Evolutionary conservation across 371 early-diverging fungal species (phyloP).

Genomic region (Paraphysoderma sedebokerense): DNA sequence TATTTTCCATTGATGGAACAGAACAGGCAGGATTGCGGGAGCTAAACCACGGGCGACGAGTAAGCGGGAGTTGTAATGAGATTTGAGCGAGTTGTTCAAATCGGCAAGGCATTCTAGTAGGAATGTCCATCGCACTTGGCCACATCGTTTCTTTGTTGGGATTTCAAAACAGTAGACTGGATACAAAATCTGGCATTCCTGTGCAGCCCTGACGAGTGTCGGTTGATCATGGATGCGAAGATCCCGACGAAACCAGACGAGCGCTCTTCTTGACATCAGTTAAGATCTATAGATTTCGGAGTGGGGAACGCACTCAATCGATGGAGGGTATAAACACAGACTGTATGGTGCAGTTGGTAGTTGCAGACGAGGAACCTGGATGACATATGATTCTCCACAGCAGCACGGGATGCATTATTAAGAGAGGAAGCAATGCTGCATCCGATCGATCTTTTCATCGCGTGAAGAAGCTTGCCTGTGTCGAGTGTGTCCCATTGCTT

Average conservation of each 20-base stretch:
- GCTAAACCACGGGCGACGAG: not conserved
- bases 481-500: no score
- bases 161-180: not conserved
- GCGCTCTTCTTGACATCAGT: not conserved
- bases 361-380: no score
- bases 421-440: no score
- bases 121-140: not conserved
- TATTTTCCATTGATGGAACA: not conserved
- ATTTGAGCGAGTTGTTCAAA: not conserved
- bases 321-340: no score
- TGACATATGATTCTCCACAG: no score
- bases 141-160: not conserved
- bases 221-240: constrained; percentile 23
- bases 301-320: no score
- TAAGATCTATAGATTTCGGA: no score
- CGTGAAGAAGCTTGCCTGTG: no score
- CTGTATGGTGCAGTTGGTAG: no score
- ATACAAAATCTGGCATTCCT: not conserved
- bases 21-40: not conserved
- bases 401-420: no score
- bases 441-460: no score
- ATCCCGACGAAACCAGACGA: constrained; percentile 33
- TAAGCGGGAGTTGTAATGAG: not conserved
- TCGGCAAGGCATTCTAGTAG: not conserved
- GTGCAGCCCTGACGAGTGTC: constrained; percentile 8